Percentiles rank a stretch among this genome's conserved stretches.
phyloP scores from a whole-genome alignment of 768 basidiomycete genomes.

The Thelephora ganbajun region DNA sequence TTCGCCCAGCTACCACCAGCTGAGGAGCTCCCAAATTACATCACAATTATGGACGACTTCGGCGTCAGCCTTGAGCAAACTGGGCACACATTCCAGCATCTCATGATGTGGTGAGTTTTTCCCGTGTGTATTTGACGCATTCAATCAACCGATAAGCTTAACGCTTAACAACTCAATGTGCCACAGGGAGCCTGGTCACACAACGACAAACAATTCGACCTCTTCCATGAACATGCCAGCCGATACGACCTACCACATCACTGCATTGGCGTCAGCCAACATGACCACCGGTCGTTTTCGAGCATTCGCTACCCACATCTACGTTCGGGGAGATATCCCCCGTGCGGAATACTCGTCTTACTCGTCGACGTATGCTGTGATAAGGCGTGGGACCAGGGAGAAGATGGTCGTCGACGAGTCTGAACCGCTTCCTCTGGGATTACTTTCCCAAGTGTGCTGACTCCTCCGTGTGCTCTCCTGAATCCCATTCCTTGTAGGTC shows the following conservation, averaged over 20 bases:
- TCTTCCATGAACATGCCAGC: neutral
- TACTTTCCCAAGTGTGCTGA: no score
- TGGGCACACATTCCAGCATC: neutral
- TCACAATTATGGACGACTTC: neutral
- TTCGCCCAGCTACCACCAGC: neutral
- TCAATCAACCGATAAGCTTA: neutral
- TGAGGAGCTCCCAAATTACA: neutral
- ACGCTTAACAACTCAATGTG: neutral
- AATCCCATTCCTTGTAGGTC: no score
- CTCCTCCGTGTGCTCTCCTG: no score
- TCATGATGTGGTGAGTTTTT: neutral
- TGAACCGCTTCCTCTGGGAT: neutral
- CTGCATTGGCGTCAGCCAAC: neutral
- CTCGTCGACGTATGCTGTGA: neutral
- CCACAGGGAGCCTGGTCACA: neutral
- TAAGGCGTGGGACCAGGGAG: neutral
- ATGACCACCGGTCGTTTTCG: neutral
- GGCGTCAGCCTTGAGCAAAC: neutral
- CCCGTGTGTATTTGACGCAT: no score
- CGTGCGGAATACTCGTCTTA: neutral
- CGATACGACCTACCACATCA: constrained; percentile 1
- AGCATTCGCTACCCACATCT: neutral
- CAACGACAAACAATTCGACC: neutral
- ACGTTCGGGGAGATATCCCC: neutral
- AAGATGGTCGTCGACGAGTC: neutral